These are phyloP conservation scores for Wickerhamomyces chambardii DNA, from an alignment of 805 yeast species.

Conservation along the genomic window DNA sequence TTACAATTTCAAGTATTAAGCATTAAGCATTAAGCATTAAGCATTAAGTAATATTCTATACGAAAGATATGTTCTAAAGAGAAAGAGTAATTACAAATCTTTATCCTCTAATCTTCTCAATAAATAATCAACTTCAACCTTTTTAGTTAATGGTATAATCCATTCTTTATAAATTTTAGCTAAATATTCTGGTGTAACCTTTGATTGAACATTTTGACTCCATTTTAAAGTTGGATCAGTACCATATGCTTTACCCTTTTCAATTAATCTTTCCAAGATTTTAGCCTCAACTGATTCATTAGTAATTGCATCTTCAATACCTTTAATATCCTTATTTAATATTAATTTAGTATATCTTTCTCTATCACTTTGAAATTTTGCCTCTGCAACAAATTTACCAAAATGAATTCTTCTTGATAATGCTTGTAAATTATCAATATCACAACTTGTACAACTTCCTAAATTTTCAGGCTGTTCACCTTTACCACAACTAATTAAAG, in stretches of 20 bases:
- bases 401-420: conserved; percentile 90
- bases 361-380: conserved; percentile 68
- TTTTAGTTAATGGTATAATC: conserved; percentile 90
- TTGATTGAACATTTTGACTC: conserved; percentile 58
- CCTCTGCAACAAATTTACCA: conserved; percentile 96
- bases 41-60: too few relatives aligned
- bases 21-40: too few relatives aligned
- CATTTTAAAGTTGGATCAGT: conserved; percentile 75
- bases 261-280: conserved; percentile 68
- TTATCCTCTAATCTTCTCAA: conserved; percentile 72
- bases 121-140: conserved; percentile 89
- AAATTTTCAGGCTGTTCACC: conserved; percentile 80
- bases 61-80: too few relatives aligned
- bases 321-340: conserved; percentile 51
- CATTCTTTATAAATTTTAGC: conserved; percentile 79
- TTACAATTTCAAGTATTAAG: too few relatives aligned
- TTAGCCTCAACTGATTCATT: conserved; percentile 80
- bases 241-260: conserved; percentile 82
- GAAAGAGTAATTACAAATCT: conserved; percentile 3
- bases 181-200: conserved; percentile 74
- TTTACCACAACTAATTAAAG: conserved; percentile 51
- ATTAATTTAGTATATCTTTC: conserved; percentile 60
- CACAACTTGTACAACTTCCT: conserved; percentile 81
- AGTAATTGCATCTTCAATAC: conserved; percentile 76
- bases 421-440: conserved; percentile 82